Conservation (phyloP, 1,139 yeast genomes). For the Tardiomyces digboiensis region DNA sequence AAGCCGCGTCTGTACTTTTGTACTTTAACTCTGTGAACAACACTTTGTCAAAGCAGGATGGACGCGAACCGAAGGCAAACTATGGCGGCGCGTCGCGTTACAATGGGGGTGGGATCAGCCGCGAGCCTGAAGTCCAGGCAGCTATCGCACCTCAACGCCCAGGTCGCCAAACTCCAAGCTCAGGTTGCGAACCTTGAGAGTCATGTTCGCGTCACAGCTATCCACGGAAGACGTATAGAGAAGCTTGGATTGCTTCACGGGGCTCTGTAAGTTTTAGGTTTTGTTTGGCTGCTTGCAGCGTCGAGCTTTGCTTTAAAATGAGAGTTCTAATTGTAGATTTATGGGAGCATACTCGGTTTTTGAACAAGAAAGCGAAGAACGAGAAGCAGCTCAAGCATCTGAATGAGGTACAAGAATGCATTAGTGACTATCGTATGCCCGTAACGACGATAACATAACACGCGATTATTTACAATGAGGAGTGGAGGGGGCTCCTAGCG, state of each 20-base stretch:
- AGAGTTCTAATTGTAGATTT: not conserved
- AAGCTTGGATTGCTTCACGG: not conserved
- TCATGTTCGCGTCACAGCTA: constrained; percentile 12
- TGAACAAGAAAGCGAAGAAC: not conserved
- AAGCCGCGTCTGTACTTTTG: too few species aligned
- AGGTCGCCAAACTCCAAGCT: not conserved
- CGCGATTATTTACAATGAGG: not conserved
- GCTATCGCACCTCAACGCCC: not conserved
- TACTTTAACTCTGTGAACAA: not conserved
- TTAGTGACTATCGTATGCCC: too few species aligned
- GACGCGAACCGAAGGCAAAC: not conserved
- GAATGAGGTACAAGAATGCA: too few species aligned
- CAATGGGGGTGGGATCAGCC: not conserved
- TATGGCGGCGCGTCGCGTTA: not conserved
- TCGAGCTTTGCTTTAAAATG: not conserved
- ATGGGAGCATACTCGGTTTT: not conserved
- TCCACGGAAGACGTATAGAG: not conserved
- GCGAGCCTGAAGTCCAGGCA: not conserved
- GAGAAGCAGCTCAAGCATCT: too few species aligned
- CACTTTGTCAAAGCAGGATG: not conserved
- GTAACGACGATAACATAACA: too few species aligned
- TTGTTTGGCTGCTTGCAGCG: too few species aligned
- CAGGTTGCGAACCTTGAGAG: not conserved
- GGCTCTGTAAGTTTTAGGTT: not conserved
- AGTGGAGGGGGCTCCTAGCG: not conserved